phyloP scores from a whole-genome alignment of 176 grass and related monocot genomes.

The Guadua angustifolia region DNA sequence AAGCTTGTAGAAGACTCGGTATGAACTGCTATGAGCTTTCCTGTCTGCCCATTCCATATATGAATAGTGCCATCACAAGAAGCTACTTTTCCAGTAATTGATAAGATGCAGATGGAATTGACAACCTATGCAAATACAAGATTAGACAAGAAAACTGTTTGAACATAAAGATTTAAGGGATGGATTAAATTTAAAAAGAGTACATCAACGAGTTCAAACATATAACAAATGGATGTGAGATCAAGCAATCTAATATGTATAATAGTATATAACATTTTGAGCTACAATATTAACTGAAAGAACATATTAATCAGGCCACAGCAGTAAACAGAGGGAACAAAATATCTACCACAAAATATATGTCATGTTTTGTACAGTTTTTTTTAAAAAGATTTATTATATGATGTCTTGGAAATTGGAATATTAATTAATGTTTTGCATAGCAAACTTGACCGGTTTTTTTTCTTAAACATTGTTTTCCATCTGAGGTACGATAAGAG shows the following conservation, averaged over 20 bases:
- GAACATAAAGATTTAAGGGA: constrained; percentile 12
- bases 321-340: neutral
- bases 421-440: constrained; percentile 3
- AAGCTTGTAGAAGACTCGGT: constrained; percentile 67
- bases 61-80: constrained; percentile 98
- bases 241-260: constrained; percentile 28
- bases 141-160: constrained; percentile 26
- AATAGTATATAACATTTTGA: neutral
- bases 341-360: neutral
- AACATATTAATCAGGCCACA: neutral
- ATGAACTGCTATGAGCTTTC: constrained; percentile 83
- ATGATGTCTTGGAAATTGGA: neutral
- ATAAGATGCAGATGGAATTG: constrained; percentile 73
- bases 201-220: constrained; percentile 29
- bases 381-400: neutral
- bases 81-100: constrained; percentile 74
- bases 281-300: constrained; percentile 9
- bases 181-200: constrained; percentile 24
- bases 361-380: neutral
- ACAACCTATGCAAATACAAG: constrained; percentile 68
- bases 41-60: constrained; percentile 89
- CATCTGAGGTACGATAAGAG: neutral
- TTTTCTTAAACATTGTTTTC: constrained; percentile 9
- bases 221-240: constrained; percentile 3
- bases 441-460: neutral